These are phyloP conservation scores for Cunninghamia lanceolata DNA, from an alignment of 75 land plant genomes.

Conservation along the genomic window DNA sequence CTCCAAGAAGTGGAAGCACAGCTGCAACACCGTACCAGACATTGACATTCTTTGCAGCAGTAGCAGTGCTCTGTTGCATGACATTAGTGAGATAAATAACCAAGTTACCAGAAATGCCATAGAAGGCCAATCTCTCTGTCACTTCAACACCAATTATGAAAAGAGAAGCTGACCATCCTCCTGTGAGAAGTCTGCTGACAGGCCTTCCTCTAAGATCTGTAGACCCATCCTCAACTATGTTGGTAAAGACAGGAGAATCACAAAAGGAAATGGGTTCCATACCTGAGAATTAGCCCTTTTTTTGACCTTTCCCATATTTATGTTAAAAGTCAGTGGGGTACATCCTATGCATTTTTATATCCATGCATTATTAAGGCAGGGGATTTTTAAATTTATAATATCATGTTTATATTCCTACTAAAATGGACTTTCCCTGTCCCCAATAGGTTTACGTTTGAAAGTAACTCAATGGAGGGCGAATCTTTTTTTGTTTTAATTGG, in stretches of 20 bases:
- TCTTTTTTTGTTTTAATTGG: no score
- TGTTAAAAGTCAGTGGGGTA: no score
- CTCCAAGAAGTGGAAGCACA: conserved; percentile 45
- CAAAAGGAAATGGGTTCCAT: background rate
- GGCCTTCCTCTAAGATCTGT: conserved; percentile 26
- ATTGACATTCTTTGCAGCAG: conserved; percentile 39
- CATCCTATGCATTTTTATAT: no score
- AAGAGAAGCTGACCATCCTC: conserved; percentile 10
- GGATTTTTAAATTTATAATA: no score
- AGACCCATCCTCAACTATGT: conserved; percentile 23
- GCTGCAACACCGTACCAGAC: conserved; percentile 40
- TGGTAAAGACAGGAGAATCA: background rate
- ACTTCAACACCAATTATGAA: background rate
- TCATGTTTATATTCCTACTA: no score
- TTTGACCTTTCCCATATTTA: no score
- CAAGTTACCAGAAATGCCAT: conserved; percentile 38
- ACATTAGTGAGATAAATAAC: conserved; percentile 45
- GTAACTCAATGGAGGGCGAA: no score
- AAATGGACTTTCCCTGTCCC: no score
- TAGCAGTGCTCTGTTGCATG: conserved; percentile 34
- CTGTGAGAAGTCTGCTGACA: conserved; percentile 15
- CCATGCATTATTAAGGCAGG: no score
- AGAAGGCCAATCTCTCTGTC: conserved; percentile 57
- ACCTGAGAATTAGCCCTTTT: no score
- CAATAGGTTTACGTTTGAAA: no score